These are phyloP conservation scores for Diaporthe vexans DNA, from an alignment of 2,329 filamentous ascomycete species.

Conservation along the genomic window DNA sequence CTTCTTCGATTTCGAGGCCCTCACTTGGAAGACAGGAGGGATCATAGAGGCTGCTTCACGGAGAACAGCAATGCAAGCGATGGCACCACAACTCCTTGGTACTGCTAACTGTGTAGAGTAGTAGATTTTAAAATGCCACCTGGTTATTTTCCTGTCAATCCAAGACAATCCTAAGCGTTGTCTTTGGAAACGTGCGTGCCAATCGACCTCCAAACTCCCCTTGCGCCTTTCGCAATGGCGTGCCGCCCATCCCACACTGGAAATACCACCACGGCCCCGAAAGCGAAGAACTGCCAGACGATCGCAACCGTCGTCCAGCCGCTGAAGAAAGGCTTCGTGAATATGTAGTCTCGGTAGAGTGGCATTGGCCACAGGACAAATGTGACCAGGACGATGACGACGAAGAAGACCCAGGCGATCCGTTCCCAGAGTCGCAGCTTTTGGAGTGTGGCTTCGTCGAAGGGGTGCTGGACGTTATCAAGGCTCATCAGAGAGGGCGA, in stretches of 20 bases:
- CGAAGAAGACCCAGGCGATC: constrained; percentile 56
- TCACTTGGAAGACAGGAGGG: too few relatives aligned
- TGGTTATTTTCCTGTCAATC: too few relatives aligned
- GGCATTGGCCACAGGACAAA: constrained; percentile 64
- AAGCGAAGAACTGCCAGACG: constrained; percentile 62
- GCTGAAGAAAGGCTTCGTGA: constrained; percentile 60
- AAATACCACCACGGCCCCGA: constrained; percentile 60
- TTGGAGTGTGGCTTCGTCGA: constrained; percentile 52
- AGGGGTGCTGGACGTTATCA: constrained; percentile 60
- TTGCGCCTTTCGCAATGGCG: constrained; percentile 51
- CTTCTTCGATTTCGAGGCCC: too few relatives aligned
- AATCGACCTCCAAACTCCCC: constrained; percentile 42
- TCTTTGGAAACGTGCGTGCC: background rate
- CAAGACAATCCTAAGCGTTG: too few relatives aligned
- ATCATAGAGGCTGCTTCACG: too few relatives aligned
- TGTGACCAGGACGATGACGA: constrained; percentile 59
- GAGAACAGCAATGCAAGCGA: too few relatives aligned
- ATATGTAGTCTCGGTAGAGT: constrained; percentile 63
- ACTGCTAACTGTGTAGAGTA: too few relatives aligned
- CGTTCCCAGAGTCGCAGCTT: constrained; percentile 54
- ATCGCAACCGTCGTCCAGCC: constrained; percentile 61
- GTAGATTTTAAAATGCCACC: too few relatives aligned
- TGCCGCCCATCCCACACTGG: constrained; percentile 62
- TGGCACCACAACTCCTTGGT: too few relatives aligned
- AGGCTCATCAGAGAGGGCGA: constrained; percentile 44